These are phyloP conservation scores for Syncephalastrum racemosum DNA, from an alignment of 371 early-diverging fungal species.

Conservation along the genomic window DNA sequence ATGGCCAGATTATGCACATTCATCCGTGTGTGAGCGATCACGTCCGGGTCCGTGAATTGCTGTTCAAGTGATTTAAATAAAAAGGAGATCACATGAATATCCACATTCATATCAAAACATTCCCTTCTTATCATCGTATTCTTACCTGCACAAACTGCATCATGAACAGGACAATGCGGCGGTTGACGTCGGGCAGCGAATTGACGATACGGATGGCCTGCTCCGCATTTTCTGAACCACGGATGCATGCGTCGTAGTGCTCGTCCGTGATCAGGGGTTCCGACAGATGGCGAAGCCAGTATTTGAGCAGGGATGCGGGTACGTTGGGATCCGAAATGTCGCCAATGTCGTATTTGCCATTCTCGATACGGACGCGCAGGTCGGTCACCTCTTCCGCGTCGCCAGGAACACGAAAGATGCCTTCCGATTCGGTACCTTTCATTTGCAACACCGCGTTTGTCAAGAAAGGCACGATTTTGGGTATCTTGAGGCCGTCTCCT, in stretches of 20 bases:
- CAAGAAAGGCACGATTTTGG: conserved; percentile 85
- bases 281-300: conserved; percentile 92
- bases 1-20: conserved; percentile 87
- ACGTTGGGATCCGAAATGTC: conserved; percentile 88
- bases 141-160: conserved; percentile 77
- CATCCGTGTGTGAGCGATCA: conserved; percentile 83
- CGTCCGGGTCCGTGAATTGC: conserved; percentile 64
- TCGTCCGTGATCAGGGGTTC: conserved; percentile 88
- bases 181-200: conserved; percentile 71
- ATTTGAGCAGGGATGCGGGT: conserved; percentile 88
- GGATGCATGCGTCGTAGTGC: conserved; percentile 75
- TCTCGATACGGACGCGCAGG: conserved; percentile 81
- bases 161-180: conserved; percentile 76
- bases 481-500: conserved; percentile 54
- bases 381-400: conserved; percentile 87
- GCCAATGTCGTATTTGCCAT: conserved; percentile 69
- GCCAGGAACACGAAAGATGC: conserved; percentile 97
- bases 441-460: conserved; percentile 72
- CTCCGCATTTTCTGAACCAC: conserved; percentile 51
- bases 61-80: background rate
- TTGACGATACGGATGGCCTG: conserved; percentile 65
- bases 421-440: conserved; percentile 83
- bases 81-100: no score
- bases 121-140: background rate
- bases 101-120: no score